Base-by-base conservation (phyloP, 768 basidiomycete genomes). In the Dendrothele bispora region DNA sequence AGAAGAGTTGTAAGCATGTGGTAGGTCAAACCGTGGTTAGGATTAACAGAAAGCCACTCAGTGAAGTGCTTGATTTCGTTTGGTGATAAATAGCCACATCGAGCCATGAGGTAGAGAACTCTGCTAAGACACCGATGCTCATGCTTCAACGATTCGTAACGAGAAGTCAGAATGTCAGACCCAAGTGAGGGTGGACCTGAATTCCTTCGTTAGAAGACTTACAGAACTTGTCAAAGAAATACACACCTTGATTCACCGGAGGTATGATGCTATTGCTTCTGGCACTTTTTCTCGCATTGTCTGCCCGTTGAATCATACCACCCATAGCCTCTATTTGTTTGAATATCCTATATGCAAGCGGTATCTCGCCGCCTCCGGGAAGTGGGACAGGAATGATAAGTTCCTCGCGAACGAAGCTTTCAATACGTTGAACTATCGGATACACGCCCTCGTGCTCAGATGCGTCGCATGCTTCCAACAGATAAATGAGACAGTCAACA, bases 121-220 rank as follows among this genome's bases (percentile, higher is more conserved):
- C 75, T 73, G 17, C 82, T 81, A 4, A 93, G 75, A 40, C 75
- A 72, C 10, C 86, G 78, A 52, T 90, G 76, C 58, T 93, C 89
- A 44, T 84, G 83, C 58, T 78, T 81, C 41, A 94, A 71, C 0
- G 86, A 88, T 28, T 88, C 83, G 55, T 80, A 78, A 25, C 88
- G 81, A 30, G 84, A 80, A 39, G 74, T 78, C 1, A 87, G 71
- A 50, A 90, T 73, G 50, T 88, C 85, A 38, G 73, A 75, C 7
- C 88, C 87, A 36, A 93, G 67, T 2, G 71, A 64, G 4, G 77
- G 71, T 43, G 63, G 65, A 20, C 56, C 51, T 35, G 26, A 37
- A 11, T 20, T 8, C 10, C 32, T 27, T 8, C n/a, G n/a, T 20
- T 46, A 39, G 18, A 25, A 20, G 12, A 25, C n/a, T n/a, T n/a